These are phyloP conservation scores for Xanthoconium separans DNA, from an alignment of 1,284 basidiomycete genomes.

Conservation along the genomic window DNA sequence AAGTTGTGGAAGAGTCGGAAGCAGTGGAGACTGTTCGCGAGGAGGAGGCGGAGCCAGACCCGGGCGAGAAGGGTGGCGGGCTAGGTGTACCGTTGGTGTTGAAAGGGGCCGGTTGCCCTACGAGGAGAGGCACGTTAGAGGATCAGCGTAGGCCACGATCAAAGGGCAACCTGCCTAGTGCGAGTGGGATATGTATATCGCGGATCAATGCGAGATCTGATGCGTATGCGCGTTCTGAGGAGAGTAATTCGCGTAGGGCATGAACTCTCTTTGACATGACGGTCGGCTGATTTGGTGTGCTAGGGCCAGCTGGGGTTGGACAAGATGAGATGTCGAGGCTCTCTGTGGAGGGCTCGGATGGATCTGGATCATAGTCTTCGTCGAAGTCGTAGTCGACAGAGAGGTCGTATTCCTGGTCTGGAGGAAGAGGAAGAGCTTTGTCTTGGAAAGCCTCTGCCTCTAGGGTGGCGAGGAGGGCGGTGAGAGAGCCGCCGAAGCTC, in stretches of 20 bases:
- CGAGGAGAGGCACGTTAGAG: constrained; percentile 8
- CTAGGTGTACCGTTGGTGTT: constrained; percentile 30
- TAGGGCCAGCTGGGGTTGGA: constrained; percentile 3
- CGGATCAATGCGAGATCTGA: constrained; percentile 83
- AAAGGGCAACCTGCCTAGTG: constrained; percentile 50
- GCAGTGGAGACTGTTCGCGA: constrained; percentile 31
- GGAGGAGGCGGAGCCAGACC: constrained; percentile 33
- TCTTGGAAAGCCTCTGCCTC: constrained; percentile 31
- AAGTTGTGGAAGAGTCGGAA: constrained; percentile 42
- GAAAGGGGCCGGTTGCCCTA: constrained; percentile 49
- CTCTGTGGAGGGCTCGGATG: constrained; percentile 23
- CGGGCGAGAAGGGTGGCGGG: constrained; percentile 32
- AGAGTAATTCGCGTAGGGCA: constrained; percentile 79
- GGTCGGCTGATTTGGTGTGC: constrained; percentile 22
- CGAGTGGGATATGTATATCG: constrained; percentile 81
- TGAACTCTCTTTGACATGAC: constrained; percentile 73
- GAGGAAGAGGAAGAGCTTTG: constrained; percentile 32
- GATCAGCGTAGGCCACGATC: constrained; percentile 1
- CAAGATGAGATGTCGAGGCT: constrained; percentile 17
- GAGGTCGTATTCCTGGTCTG: constrained; percentile 22
- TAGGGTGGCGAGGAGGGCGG: constrained; percentile 29
- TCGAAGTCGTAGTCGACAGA: constrained; percentile 26
- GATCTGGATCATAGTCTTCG: constrained; percentile 25
- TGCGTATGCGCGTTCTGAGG: constrained; percentile 86
- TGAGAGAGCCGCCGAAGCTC: constrained; percentile 30